phyloP scores from a whole-genome alignment of 176 grass and related monocot genomes.

The Themeda triandra region DNA sequence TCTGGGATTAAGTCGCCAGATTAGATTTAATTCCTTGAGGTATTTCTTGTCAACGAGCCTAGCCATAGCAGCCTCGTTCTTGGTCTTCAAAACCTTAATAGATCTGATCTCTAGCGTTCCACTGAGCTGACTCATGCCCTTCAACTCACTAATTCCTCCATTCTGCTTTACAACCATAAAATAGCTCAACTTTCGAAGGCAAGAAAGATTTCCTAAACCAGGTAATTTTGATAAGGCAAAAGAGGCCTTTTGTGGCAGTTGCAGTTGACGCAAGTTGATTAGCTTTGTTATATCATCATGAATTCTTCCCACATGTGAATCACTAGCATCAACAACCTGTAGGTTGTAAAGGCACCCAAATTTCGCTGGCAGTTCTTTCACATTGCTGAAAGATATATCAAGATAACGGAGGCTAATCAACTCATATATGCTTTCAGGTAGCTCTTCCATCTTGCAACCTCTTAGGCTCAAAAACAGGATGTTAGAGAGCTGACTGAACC shows the following conservation, averaged over 20 bases:
- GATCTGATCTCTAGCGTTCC: background rate
- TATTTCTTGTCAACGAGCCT: no score
- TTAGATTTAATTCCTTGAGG: no score
- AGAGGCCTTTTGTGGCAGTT: background rate
- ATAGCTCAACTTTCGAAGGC: constrained; percentile 15
- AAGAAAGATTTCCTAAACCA: constrained; percentile 37
- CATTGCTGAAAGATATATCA: background rate
- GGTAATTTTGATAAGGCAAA: background rate
- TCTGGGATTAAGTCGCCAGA: no score
- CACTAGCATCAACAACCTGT: background rate
- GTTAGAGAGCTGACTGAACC: background rate
- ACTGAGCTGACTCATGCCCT: constrained; percentile 34
- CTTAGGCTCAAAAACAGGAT: constrained; percentile 19
- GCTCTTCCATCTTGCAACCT: background rate
- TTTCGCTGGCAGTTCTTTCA: constrained; percentile 5
- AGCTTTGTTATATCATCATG: background rate
- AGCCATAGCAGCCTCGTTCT: background rate
- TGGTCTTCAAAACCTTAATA: background rate
- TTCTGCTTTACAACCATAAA: constrained; percentile 8
- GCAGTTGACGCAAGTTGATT: background rate
- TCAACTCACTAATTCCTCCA: constrained; percentile 21
- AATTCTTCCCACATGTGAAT: background rate
- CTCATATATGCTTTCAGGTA: constrained; percentile 21
- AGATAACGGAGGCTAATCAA: constrained; percentile 26
- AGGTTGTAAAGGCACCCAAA: constrained; percentile 25